Percentiles rank a stretch among this genome's conserved stretches.
These are phyloP conservation scores for Penicillium sumatraense DNA, from an alignment of 2,329 filamentous ascomycete genomes.

Conservation along the genomic window DNA sequence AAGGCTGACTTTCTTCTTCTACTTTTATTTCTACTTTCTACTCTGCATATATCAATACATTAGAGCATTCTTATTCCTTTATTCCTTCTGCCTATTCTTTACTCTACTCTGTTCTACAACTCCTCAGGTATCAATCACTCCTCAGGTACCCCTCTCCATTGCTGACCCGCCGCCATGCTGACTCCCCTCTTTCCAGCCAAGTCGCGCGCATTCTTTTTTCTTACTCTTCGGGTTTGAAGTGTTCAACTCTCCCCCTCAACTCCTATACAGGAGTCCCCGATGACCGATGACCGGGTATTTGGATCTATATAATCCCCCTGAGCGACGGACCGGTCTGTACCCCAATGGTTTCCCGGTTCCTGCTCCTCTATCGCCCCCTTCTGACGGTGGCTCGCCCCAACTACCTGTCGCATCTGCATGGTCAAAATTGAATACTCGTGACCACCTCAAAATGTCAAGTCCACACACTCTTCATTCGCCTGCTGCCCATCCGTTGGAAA, in stretches of 20 bases:
- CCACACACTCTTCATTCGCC: constrained; percentile 29
- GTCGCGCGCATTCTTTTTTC: neutral
- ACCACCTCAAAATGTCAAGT: constrained; percentile 27
- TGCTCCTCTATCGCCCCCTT: constrained; percentile 22
- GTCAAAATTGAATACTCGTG: constrained; percentile 6
- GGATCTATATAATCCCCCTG: constrained; percentile 17
- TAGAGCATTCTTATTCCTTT: neutral
- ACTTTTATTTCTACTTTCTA: neutral
- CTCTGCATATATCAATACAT: neutral
- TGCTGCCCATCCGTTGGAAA: constrained; percentile 33
- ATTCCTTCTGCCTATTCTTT: neutral
- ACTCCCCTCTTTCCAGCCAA: neutral
- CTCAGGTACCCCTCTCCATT: too few species aligned
- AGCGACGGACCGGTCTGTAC: constrained; percentile 10
- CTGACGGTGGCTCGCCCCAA: constrained; percentile 15
- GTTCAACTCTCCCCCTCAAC: neutral
- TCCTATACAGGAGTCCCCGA: neutral
- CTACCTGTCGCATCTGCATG: constrained; percentile 13
- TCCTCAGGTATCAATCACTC: too few species aligned
- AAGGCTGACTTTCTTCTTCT: constrained; percentile 9
- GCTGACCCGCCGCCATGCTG: constrained; percentile 7
- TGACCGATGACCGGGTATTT: constrained; percentile 13
- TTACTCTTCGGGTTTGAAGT: too few species aligned
- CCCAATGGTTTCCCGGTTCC: constrained; percentile 14
- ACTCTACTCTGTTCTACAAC: too few species aligned